phyloP scores from a whole-genome alignment of 2,329 filamentous ascomycete genomes.

The Diaporthe sp. region DNA sequence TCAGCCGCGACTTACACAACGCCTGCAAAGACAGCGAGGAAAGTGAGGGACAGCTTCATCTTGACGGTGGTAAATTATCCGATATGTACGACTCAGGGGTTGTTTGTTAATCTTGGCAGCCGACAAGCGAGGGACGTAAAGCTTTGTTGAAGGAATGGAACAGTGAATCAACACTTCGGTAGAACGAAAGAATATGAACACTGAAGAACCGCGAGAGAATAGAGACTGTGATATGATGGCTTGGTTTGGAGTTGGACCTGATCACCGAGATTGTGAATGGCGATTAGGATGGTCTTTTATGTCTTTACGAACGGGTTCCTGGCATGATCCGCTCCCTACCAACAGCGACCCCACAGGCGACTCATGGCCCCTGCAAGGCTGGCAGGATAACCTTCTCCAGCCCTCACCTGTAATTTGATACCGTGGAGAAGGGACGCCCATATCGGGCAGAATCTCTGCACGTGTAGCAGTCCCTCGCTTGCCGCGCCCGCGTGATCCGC shows the following conservation, averaged over 20 bases:
- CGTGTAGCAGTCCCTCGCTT: constrained; percentile 9
- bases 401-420: constrained; percentile 35
- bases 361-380: constrained; percentile 32
- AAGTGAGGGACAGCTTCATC: constrained; percentile 29
- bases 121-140: neutral
- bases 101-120: constrained; percentile 1
- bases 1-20: constrained; percentile 19
- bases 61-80: constrained; percentile 1
- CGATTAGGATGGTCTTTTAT: constrained; percentile 29
- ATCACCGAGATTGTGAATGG: neutral
- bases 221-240: constrained; percentile 12
- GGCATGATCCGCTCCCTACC: constrained; percentile 17
- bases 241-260: constrained; percentile 3
- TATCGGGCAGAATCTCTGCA: constrained; percentile 18
- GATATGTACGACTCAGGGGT: constrained; percentile 13
- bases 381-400: constrained; percentile 30
- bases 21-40: constrained; percentile 34
- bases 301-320: constrained; percentile 25
- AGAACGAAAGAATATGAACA: constrained; percentile 21
- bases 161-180: constrained; percentile 18
- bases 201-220: constrained; percentile 28
- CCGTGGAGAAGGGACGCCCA: constrained; percentile 23
- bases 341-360: constrained; percentile 15
- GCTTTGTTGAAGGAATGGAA: constrained; percentile 6
- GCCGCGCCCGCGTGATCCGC: constrained; percentile 22